Evolutionary conservation across 306 rosid genomes (phyloP).

Genomic region (Cicer arietinum): DNA sequence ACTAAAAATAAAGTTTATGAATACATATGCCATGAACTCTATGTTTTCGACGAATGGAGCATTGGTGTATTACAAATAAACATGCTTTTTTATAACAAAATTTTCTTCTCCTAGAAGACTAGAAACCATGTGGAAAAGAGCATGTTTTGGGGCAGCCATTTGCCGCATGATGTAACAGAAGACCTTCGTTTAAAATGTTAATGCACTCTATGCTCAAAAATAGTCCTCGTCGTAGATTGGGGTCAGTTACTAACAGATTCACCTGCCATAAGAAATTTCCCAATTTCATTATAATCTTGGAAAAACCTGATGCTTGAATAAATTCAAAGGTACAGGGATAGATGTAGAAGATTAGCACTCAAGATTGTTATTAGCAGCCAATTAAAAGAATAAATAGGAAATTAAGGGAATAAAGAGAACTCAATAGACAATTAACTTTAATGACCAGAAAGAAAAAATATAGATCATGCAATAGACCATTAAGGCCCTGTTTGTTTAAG

Average conservation of each 20-base stretch:
- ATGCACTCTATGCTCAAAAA: slow-evolving; percentile 45
- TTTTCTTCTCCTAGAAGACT: slow-evolving; percentile 13
- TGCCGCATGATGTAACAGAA: slow-evolving; percentile 39
- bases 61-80: slow-evolving; percentile 15
- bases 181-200: slow-evolving; percentile 47
- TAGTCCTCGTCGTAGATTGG: slow-evolving; percentile 40
- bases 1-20: slow-evolving; percentile 6
- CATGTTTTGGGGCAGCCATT: slow-evolving; percentile 41
- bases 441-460: neutral
- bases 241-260: slow-evolving; percentile 39
- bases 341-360: neutral
- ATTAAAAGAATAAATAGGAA: neutral
- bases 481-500: neutral
- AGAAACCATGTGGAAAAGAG: neutral
- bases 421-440: neutral
- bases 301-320: slow-evolving; percentile 3
- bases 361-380: neutral
- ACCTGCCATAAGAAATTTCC: slow-evolving; percentile 33
- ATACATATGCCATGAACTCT: too few species aligned
- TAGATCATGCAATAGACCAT: neutral
- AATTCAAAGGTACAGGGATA: neutral
- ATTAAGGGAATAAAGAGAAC: neutral
- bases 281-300: slow-evolving; percentile 13
- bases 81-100: slow-evolving; percentile 14
- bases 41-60: neutral